Percentiles rank a stretch among this genome's conserved stretches.
Evolutionary conservation across 352 stramenopile species (phyloP).

Genomic region (Globisporangium canariense): DNA sequence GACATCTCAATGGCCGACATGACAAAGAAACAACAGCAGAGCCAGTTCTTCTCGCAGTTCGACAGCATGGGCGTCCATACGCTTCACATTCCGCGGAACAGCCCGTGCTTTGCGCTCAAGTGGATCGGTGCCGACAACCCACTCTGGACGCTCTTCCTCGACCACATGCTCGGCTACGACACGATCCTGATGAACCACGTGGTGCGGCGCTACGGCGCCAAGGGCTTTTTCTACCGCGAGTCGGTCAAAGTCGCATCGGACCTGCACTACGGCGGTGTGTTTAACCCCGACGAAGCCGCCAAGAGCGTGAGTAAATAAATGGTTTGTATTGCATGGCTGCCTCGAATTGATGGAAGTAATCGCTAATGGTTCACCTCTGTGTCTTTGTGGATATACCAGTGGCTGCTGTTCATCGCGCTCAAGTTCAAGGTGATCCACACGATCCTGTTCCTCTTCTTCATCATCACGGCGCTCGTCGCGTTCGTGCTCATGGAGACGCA

Average conservation of each 20-base stretch:
- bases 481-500: slow-evolving; percentile 94
- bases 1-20: background rate
- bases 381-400: slow-evolving; percentile 17
- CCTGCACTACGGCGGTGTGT: slow-evolving; percentile 60
- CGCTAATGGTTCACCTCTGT: background rate
- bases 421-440: slow-evolving; percentile 90
- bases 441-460: slow-evolving; percentile 93
- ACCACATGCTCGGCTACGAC: slow-evolving; percentile 77
- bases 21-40: background rate
- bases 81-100: slow-evolving; percentile 33
- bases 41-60: background rate
- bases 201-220: slow-evolving; percentile 45
- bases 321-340: background rate
- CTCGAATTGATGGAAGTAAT: background rate
- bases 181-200: slow-evolving; percentile 93
- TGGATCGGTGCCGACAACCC: slow-evolving; percentile 28
- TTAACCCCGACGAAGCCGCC: slow-evolving; percentile 28
- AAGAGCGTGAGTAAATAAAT: slow-evolving; percentile 27
- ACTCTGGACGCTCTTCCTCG: slow-evolving; percentile 43
- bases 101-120: slow-evolving; percentile 47
- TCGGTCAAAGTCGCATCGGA: slow-evolving; percentile 55
- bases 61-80: slow-evolving; percentile 29
- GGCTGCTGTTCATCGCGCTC: slow-evolving; percentile 44
- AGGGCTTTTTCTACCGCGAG: slow-evolving; percentile 72
- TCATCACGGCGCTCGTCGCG: slow-evolving; percentile 88